These are phyloP conservation scores for Davidsoniella eucalypti DNA, from an alignment of 2,329 filamentous ascomycete species.

Conservation along the genomic window DNA sequence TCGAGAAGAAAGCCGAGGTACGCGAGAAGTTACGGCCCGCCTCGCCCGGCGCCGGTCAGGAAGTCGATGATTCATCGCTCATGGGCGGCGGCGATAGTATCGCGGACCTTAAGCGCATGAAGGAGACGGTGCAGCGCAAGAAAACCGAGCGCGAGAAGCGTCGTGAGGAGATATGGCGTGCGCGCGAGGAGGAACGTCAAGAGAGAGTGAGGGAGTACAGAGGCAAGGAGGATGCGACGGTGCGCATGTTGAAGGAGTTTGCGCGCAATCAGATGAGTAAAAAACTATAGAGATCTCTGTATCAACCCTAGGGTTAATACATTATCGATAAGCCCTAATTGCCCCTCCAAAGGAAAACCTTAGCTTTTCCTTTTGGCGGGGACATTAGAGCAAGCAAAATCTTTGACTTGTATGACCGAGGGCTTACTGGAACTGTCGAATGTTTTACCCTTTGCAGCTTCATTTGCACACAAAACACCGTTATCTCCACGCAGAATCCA, in stretches of 20 bases:
- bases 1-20: slow-evolving; percentile 68
- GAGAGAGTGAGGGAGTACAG: slow-evolving; percentile 53
- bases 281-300: slow-evolving; percentile 24
- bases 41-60: slow-evolving; percentile 41
- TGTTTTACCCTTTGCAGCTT: no score
- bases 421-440: no score
- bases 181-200: slow-evolving; percentile 63
- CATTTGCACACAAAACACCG: neutral
- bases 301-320: neutral
- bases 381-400: no score
- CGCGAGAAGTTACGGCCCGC: slow-evolving; percentile 59
- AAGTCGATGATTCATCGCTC: slow-evolving; percentile 56
- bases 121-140: slow-evolving; percentile 48
- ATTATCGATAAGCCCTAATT: neutral
- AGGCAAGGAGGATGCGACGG: slow-evolving; percentile 68
- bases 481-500: neutral
- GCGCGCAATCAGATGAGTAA: slow-evolving; percentile 42
- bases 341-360: neutral
- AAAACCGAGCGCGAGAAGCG: slow-evolving; percentile 74
- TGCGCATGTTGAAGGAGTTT: slow-evolving; percentile 63
- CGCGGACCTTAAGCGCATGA: slow-evolving; percentile 52
- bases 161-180: slow-evolving; percentile 63
- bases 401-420: no score
- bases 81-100: slow-evolving; percentile 54
- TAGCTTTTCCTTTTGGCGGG: neutral